Evolutionary conservation across 108 stramenopile genomes (phyloP), one percentile per base, ranked within the genome.

Genomic region (Epipyxis sp.): DNA sequence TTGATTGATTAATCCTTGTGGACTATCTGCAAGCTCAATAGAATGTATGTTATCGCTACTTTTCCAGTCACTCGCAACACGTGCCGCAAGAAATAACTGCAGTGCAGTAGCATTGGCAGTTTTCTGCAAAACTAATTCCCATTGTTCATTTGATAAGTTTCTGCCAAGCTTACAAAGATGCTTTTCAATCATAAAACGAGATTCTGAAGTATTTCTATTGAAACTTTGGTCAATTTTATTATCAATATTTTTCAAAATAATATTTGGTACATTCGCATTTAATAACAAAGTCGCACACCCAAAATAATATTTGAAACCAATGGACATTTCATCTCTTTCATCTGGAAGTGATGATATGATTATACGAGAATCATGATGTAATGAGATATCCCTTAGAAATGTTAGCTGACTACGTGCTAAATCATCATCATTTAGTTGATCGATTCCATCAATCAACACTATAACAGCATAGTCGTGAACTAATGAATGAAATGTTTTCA

Each of bases 171-270:
- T n/a, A n/a, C n/a, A 25, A 16, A 57, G 16, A 25, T 57, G 54
- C 54, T 16, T 57, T 57, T 57, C 20, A 20, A 57, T 57, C 25
- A 25, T n/a, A n/a, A n/a, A n/a, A n/a, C n/a, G n/a, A n/a, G n/a
- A n/a, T 20, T 57, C 54, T 57, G 54, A 57, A 57, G 54, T 25
- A 57, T 20, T 57, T 57, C 54, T 25, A 57, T 57, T 57, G 54
- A 20, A 16, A 20, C 25, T 25, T 16, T 20, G 20, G 16, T 25
- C 25, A 20, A 16, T 57, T 57, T 25, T 25, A 57, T 57, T 57
- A 25, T 25, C 25, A 25, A 57, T 25, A 57, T 25, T 57, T 57
- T 57, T 25, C 16, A 25, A 20, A 57, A 16, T 25, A 25, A 25
- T 25, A 25, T 57, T 57, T 25, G 54, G 25, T 25, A 20, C 25